These are phyloP conservation scores for Geotrichum aggregatum DNA, from an alignment of 1,139 yeast species.

Conservation along the genomic window DNA sequence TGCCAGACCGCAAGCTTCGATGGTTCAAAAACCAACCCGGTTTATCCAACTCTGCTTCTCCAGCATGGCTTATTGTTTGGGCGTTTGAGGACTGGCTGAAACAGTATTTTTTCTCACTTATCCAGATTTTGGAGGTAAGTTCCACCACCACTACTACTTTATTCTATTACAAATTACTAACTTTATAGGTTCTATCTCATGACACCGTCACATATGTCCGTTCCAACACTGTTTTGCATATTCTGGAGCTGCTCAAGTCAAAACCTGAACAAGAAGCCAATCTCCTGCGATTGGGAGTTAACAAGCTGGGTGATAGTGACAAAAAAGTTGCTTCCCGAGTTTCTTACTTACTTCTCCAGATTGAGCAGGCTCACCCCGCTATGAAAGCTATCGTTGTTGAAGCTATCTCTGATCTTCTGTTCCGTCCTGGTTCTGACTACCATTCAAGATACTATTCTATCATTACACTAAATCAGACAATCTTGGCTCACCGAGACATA, in stretches of 20 bases:
- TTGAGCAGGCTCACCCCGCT: constrained; percentile 92
- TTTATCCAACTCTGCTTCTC: constrained; percentile 42
- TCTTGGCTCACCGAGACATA: constrained; percentile 70
- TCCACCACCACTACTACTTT: constrained; percentile 26
- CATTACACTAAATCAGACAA: constrained; percentile 87
- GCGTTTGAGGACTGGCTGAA: constrained; percentile 90
- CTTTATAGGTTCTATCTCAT: constrained; percentile 50
- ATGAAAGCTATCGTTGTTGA: constrained; percentile 82
- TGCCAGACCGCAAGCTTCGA: constrained; percentile 73
- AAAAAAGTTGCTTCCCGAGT: constrained; percentile 87
- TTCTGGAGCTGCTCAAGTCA: constrained; percentile 71
- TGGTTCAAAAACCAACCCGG: constrained; percentile 72
- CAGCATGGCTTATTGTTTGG: constrained; percentile 59
- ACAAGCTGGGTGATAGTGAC: constrained; percentile 89
- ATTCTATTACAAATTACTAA: constrained; percentile 3
- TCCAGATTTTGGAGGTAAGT: constrained; percentile 59
- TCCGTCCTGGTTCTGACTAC: constrained; percentile 72
- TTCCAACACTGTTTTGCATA: constrained; percentile 67
- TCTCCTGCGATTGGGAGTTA: constrained; percentile 79
- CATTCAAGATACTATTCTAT: constrained; percentile 86
- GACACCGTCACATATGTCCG: constrained; percentile 93
- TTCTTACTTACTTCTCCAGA: constrained; percentile 70
- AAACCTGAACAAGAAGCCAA: constrained; percentile 98
- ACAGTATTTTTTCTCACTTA: constrained; percentile 62
- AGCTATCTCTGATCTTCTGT: constrained; percentile 72